These are phyloP conservation scores for Carex littledalei DNA, from an alignment of 176 grass and related monocot species.

Conservation along the genomic window DNA sequence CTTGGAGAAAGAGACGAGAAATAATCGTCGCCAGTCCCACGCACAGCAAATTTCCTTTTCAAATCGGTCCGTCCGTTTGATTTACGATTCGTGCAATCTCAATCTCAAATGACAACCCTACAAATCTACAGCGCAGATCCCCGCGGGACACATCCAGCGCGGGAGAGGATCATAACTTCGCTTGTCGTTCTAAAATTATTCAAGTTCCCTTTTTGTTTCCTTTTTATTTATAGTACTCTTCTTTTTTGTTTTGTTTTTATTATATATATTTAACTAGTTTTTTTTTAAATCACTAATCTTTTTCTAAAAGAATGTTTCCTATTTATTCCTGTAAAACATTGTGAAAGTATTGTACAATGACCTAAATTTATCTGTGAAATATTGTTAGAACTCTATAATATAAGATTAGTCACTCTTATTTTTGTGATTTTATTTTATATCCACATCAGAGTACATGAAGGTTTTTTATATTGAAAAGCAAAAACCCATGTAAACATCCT, in stretches of 20 bases:
- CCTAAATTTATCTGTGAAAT: background rate
- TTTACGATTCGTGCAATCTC: too few relatives aligned
- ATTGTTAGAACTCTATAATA: background rate
- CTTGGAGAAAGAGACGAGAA: background rate
- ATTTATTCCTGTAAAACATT: background rate
- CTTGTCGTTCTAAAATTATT: background rate
- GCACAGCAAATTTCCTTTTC: too few relatives aligned
- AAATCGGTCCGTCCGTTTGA: too few relatives aligned
- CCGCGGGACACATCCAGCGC: too few relatives aligned
- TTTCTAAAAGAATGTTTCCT: background rate
- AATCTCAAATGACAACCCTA: too few relatives aligned
- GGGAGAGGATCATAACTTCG: too few relatives aligned
- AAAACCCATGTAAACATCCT: too few relatives aligned
- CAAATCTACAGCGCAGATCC: too few relatives aligned
- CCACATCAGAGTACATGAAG: background rate
- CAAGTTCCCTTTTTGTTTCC: background rate
- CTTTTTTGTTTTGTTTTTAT: background rate
- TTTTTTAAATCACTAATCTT: background rate
- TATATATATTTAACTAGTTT: background rate
- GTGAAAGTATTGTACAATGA: background rate
- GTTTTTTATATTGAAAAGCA: background rate
- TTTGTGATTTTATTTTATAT: background rate
- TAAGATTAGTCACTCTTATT: background rate
- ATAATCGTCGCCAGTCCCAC: background rate
- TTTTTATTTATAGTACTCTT: conserved; percentile 5